A percentile compares a stretch with the other conserved stretches of the same genome.
Conservation (phyloP, 176 grass and related monocot genomes). For the Oryza glaberrima region DNA sequence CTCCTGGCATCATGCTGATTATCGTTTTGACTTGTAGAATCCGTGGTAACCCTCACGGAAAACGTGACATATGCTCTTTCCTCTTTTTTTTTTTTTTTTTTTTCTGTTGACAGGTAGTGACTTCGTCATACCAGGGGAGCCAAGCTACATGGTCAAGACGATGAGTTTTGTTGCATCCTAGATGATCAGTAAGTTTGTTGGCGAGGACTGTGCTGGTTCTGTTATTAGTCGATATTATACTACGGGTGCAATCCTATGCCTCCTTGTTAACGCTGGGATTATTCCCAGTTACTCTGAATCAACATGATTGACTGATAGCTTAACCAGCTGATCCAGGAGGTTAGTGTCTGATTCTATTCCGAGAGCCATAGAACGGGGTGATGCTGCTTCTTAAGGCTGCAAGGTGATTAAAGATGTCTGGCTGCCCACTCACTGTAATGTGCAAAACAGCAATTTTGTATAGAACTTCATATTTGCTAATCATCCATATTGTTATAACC, state of each 20-base stretch:
- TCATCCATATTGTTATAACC: background rate
- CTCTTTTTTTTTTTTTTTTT: background rate
- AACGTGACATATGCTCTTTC: conserved; percentile 3
- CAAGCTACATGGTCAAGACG: conserved; percentile 66
- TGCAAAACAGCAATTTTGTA: background rate
- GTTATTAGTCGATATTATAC: background rate
- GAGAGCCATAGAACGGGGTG: background rate
- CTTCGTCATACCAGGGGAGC: conserved; percentile 58
- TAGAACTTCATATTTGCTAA: background rate
- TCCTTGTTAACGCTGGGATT: background rate
- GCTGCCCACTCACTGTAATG: too few species aligned
- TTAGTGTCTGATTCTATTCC: background rate
- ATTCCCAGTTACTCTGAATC: background rate
- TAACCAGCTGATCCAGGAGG: background rate
- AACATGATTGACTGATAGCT: background rate
- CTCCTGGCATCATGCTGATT: conserved; percentile 19
- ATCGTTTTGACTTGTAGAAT: background rate
- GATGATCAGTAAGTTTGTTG: background rate
- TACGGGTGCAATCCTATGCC: background rate
- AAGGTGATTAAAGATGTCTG: too few species aligned
- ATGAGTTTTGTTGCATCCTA: conserved; percentile 39
- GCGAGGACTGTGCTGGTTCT: background rate
- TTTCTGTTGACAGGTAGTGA: conserved; percentile 53
- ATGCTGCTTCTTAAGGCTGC: too few species aligned
- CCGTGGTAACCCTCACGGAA: conserved; percentile 12